Evolutionary conservation across 306 rosid species (phyloP), one percentile per base, ranked within the genome.

Genomic region (Mimosa bimucronata): DNA sequence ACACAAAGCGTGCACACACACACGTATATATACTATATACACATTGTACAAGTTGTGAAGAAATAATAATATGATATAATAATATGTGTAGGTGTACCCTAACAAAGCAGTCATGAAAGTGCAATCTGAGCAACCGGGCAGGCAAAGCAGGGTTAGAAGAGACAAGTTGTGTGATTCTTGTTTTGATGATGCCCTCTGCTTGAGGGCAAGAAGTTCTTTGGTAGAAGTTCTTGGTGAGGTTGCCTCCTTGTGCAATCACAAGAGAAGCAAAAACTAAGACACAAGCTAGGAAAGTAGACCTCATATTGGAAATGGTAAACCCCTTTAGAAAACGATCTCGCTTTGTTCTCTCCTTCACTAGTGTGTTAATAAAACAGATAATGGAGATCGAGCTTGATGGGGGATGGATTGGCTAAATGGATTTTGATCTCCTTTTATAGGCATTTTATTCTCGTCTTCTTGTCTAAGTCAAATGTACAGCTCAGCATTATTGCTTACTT

Each of bases 101-200:
- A 44, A 88, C 92, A 77, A 90, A 90, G 71, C 94, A 88, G 42
- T 90, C 92, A 69, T 90, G 92, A 80, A 90, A 88, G 75, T 88
- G 90, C 90, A 88, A 3, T 64, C 92, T 88, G 1, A 90, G 66
- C 53, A 91, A 81, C 81, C 78, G 83, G 61, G 92, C 92, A 0
- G 90, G 86, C 78, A 88, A 78, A 16, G 25, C 15, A 25, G 90
- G 86, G 21, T 84, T 84, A 18, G 41, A 44, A 18, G 77, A 71
- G 50, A 89, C 92, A 72, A 73, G 86, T 10, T 84, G 23, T 50
- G 55, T 68, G 21, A 81, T 84, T 30, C 74, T 73, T 16, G 44
- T 68, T 60, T 69, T 40, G 28, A 91, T 79, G 70, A 88, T 85
- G 2, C 77, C 16, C 79, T 90, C 94, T 0, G 86, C 94, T 23